phyloP scores from a whole-genome alignment of 164 flowering plant species.

The Umbilicus rupestris region DNA sequence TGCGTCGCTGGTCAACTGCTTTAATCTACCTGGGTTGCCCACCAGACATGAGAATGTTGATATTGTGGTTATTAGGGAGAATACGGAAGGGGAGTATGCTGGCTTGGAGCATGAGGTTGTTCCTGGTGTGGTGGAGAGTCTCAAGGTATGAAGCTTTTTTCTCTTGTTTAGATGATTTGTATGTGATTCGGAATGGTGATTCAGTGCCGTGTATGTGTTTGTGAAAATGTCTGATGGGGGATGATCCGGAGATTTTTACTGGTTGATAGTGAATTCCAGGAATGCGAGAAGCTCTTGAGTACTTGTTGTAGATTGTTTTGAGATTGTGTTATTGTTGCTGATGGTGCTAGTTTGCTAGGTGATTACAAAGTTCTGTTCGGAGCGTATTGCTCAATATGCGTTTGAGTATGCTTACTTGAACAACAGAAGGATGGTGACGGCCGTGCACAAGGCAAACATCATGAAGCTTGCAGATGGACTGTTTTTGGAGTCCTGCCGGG shows the following conservation, averaged over 20 bases:
- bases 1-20: slow-evolving; percentile 3
- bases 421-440: background rate
- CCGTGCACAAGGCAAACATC: slow-evolving; percentile 3
- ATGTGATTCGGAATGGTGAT: background rate
- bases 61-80: slow-evolving; percentile 4
- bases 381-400: background rate
- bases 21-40: slow-evolving; percentile 2
- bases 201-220: background rate
- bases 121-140: slow-evolving; percentile 1
- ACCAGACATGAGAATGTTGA: slow-evolving; percentile 4
- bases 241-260: too few relatives aligned
- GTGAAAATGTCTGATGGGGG: too few relatives aligned
- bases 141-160: background rate
- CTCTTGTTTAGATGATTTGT: background rate
- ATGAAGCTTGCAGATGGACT: slow-evolving; percentile 8
- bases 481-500: background rate
- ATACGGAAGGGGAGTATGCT: slow-evolving; percentile 4
- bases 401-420: slow-evolving; percentile 1
- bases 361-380: background rate
- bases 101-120: slow-evolving; percentile 3
- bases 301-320: background rate
- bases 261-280: too few relatives aligned
- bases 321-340: background rate
- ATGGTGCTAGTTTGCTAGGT: background rate
- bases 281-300: background rate